Base-by-base conservation (phyloP, 176 grass and related monocot species). In the Carex kokanica region DNA sequence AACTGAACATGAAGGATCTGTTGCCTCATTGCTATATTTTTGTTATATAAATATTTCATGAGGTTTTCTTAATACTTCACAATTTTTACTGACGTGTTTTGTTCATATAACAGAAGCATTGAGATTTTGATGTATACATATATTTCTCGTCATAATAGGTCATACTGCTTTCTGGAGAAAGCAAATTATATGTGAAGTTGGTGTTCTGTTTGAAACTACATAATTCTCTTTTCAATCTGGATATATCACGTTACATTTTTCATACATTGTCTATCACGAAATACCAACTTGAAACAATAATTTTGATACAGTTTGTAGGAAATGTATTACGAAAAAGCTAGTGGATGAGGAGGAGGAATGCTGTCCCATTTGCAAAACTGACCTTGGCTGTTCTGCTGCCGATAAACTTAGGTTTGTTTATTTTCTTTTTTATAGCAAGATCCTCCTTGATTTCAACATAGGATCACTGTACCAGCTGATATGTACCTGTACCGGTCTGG, bases 381-480 rank as follows among this genome's bases (percentile, higher is more conserved):
- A 65, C 82, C 71, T 88, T 41, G 86, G 86, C 6, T 17, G n/a
- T 79, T 58, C 83, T 41, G 79, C 86, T 58, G 18, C 83, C 8
- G 86, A 88, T 63, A 88, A 88, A 62, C 86, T 88, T 41, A 88
- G 86, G 86, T 88, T 51, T 65, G 56, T 8, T 65, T 75, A 16
- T 80, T 31, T 49, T 68, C 9, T 53, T 65, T 16, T 17, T 47
- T 16, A 68, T 65, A 27, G 45, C 54, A 68, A 29, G 14, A 64
- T 49, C 20, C 38, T 27, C 15, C 6, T 17, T 49, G 2, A 16
- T 34, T 29, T 81, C 16, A 29, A 17, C 17, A 27, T 20, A 51
- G 11, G 45, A 25, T 68, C 51, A 54, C 32, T 16, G 40, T 82
- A 82, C 80, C 60, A 47, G 38, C 47, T 65, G 60, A 45, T 67